Conservation (phyloP, 805 yeast genomes). For the Myxozyma nipponensis region DNA sequence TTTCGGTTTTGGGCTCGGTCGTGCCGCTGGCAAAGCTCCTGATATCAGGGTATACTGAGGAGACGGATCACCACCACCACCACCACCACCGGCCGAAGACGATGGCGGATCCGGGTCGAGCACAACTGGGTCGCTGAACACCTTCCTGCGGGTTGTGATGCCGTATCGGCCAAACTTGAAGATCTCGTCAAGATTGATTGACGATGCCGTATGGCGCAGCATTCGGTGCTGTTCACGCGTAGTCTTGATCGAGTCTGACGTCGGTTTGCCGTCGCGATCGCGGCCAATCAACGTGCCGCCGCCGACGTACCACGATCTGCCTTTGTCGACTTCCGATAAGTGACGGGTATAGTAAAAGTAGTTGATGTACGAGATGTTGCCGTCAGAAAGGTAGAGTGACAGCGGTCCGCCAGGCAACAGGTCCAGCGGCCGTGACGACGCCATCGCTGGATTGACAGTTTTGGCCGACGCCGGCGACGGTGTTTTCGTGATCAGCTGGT, state of each 20-base stretch:
- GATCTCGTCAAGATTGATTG: constrained; percentile 19
- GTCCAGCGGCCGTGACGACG: constrained; percentile 10
- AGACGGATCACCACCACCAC: too few species aligned
- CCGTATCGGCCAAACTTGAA: constrained; percentile 11
- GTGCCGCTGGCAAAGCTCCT: too few species aligned
- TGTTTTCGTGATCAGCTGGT: constrained; percentile 2
- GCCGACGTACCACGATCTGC: constrained; percentile 10
- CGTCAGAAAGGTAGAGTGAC: constrained; percentile 14
- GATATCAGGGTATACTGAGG: too few species aligned
- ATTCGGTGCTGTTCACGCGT: constrained; percentile 2
- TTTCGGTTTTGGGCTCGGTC: too few species aligned
- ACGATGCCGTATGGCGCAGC: constrained; percentile 21
- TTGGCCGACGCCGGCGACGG: background rate
- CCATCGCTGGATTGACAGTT: background rate
- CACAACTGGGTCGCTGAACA: background rate
- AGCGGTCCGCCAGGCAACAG: constrained; percentile 19
- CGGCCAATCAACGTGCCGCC: constrained; percentile 8
- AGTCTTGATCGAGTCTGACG: constrained; percentile 2
- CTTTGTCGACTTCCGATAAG: background rate
- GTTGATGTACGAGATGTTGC: constrained; percentile 16
- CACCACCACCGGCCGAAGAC: background rate
- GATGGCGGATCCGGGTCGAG: background rate
- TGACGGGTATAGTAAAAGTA: constrained; percentile 19
- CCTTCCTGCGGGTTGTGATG: constrained; percentile 1
- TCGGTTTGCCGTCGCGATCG: background rate